Evolutionary conservation across 805 yeast species (phyloP).

Genomic region (Candida ulmi): DNA sequence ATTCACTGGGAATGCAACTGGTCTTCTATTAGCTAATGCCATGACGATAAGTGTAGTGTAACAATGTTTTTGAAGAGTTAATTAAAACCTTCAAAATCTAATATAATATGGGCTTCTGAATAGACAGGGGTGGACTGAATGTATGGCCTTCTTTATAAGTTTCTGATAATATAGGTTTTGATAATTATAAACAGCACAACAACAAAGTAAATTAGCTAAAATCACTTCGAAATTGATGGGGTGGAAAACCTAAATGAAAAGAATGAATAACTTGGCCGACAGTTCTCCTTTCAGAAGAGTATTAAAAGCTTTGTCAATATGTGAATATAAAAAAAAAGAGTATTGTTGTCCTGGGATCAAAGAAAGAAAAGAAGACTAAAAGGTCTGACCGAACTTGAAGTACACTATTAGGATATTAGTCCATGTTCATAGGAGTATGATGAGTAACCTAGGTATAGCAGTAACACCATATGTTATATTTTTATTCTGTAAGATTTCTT

Average conservation of each 20-base stretch:
- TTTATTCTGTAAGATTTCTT: not conserved
- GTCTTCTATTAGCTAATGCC: slow-evolving; percentile 69
- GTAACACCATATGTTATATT: no score
- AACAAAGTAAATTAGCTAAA: not conserved
- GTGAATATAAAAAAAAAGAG: not conserved
- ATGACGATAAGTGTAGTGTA: slow-evolving; percentile 22
- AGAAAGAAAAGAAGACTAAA: not conserved
- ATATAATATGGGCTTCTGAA: no score
- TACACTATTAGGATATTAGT: not conserved
- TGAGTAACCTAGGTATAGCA: no score
- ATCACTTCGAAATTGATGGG: not conserved
- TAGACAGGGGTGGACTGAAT: not conserved
- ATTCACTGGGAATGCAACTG: slow-evolving; percentile 43
- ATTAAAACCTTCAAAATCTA: slow-evolving; percentile 23
- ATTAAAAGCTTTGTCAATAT: not conserved
- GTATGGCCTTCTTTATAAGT: no score
- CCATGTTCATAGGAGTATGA: no score
- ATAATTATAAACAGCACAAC: no score
- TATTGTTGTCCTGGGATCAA: not conserved
- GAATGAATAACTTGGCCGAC: not conserved
- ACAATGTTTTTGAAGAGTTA: slow-evolving; percentile 13
- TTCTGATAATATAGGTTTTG: no score
- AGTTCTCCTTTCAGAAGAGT: not conserved
- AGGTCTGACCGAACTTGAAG: not conserved
- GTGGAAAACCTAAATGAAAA: not conserved